These are phyloP conservation scores for Lentinula novae-zelandiae DNA, from an alignment of 1,284 basidiomycete species.

Conservation along the genomic window DNA sequence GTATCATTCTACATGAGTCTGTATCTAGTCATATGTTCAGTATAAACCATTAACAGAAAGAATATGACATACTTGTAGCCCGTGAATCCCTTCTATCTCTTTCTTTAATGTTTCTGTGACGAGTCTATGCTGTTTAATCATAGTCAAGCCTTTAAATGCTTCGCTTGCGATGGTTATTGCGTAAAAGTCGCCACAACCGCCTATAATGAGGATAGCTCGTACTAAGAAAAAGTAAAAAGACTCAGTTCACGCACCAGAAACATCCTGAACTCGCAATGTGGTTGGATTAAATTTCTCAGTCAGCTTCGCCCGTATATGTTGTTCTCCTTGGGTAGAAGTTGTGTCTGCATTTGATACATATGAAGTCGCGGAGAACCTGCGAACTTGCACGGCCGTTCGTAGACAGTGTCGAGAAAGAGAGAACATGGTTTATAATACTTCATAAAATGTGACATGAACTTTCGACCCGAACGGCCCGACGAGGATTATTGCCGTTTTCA, in stretches of 20 bases:
- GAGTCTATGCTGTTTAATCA: slow-evolving; percentile 91
- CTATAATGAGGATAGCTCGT: slow-evolving; percentile 35
- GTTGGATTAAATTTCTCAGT: slow-evolving; percentile 71
- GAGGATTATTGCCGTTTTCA: no score
- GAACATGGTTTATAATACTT: slow-evolving; percentile 16
- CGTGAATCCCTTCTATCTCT: slow-evolving; percentile 92
- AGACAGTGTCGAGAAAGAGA: slow-evolving; percentile 25
- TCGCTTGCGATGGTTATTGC: slow-evolving; percentile 86
- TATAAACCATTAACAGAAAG: not conserved
- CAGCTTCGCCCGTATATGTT: slow-evolving; percentile 70
- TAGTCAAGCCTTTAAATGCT: slow-evolving; percentile 82
- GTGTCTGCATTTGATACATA: slow-evolving; percentile 18
- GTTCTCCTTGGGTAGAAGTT: slow-evolving; percentile 57
- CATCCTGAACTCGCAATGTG: slow-evolving; percentile 80
- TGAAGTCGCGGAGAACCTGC: slow-evolving; percentile 21
- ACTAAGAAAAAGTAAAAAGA: not conserved
- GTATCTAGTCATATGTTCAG: slow-evolving; percentile 27
- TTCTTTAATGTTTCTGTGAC: slow-evolving; percentile 87
- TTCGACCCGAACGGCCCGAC: not conserved
- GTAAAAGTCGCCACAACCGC: slow-evolving; percentile 96
- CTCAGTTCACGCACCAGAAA: slow-evolving; percentile 63
- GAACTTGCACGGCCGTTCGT: slow-evolving; percentile 17
- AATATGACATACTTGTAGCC: slow-evolving; percentile 72
- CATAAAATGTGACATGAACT: no score
- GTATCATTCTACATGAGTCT: slow-evolving; percentile 30